phyloP scores from a whole-genome alignment of 1,284 basidiomycete species.

The Irpex sp. region DNA sequence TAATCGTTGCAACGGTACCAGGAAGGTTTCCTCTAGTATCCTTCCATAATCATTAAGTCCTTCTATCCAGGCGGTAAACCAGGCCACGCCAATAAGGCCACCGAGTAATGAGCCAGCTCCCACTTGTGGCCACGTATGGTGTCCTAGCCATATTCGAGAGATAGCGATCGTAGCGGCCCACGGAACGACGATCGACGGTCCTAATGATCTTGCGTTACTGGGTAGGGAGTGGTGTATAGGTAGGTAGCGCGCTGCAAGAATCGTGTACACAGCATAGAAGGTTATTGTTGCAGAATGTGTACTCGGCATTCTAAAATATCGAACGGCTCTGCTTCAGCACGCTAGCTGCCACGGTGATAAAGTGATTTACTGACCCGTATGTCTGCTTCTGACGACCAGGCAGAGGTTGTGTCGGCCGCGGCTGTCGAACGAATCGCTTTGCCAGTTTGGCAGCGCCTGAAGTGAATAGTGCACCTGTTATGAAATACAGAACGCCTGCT shows the following conservation, averaged over 20 bases:
- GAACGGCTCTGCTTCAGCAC: not conserved
- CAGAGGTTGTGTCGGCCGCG: slow-evolving; percentile 52
- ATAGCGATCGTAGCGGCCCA: slow-evolving; percentile 55
- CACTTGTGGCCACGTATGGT: slow-evolving; percentile 79
- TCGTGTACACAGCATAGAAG: slow-evolving; percentile 68
- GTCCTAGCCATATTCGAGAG: slow-evolving; percentile 76
- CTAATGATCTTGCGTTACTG: slow-evolving; percentile 35
- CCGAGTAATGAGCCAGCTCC: slow-evolving; percentile 65
- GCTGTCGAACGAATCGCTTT: slow-evolving; percentile 67
- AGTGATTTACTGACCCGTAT: slow-evolving; percentile 53
- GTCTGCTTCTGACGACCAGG: slow-evolving; percentile 43
- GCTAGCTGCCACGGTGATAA: not conserved
- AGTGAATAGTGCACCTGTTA: slow-evolving; percentile 59
- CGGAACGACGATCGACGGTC: slow-evolving; percentile 45
- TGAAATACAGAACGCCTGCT: slow-evolving; percentile 67
- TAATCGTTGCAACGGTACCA: not conserved
- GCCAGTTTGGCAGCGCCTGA: slow-evolving; percentile 63
- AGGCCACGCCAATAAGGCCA: slow-evolving; percentile 47
- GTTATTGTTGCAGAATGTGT: slow-evolving; percentile 80
- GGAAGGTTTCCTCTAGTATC: slow-evolving; percentile 11
- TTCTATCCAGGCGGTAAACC: slow-evolving; percentile 60
- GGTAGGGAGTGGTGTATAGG: slow-evolving; percentile 47
- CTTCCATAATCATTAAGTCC: slow-evolving; percentile 24
- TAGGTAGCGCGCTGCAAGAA: slow-evolving; percentile 53
- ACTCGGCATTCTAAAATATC: slow-evolving; percentile 72